Evolutionary conservation across 768 basidiomycete species (phyloP).

Genomic region (Butyriboletus loyo): DNA sequence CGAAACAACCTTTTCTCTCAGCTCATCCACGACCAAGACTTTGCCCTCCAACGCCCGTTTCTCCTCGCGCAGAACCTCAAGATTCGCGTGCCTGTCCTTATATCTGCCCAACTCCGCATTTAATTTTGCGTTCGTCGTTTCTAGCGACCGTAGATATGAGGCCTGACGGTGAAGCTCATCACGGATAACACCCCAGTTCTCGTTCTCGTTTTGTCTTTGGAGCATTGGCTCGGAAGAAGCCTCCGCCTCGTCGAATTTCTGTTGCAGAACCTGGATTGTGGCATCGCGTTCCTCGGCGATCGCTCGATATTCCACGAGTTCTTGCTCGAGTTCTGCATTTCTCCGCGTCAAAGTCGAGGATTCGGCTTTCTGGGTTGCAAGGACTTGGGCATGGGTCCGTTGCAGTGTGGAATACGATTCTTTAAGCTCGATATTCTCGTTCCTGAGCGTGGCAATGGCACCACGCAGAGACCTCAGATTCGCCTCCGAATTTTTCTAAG

Average conservation of each 20-base stretch:
- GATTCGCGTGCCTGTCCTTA: slow-evolving; percentile 52
- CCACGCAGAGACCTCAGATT: slow-evolving; percentile 53
- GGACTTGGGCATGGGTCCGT: slow-evolving; percentile 47
- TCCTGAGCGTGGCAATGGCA: slow-evolving; percentile 46
- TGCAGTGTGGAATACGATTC: slow-evolving; percentile 51
- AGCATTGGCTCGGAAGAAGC: slow-evolving; percentile 31
- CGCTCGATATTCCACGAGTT: slow-evolving; percentile 42
- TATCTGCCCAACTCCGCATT: slow-evolving; percentile 51
- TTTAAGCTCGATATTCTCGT: slow-evolving; percentile 59
- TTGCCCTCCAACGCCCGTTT: slow-evolving; percentile 61
- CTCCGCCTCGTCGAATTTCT: slow-evolving; percentile 45
- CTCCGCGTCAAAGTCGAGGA: slow-evolving; percentile 47
- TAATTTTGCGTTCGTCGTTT: slow-evolving; percentile 55
- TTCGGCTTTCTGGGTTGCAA: slow-evolving; percentile 50
- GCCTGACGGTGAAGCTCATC: slow-evolving; percentile 70
- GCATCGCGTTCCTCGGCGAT: slow-evolving; percentile 41
- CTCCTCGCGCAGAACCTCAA: slow-evolving; percentile 74
- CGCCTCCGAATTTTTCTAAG: slow-evolving; percentile 46
- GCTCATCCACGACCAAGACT: slow-evolving; percentile 46
- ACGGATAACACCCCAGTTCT: slow-evolving; percentile 59
- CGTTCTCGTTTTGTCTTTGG: slow-evolving; percentile 39
- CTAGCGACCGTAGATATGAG: slow-evolving; percentile 55
- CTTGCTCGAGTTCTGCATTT: slow-evolving; percentile 44
- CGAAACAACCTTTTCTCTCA: slow-evolving; percentile 52
- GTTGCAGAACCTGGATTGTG: slow-evolving; percentile 44